These are phyloP conservation scores for Eucalyptus decipiens DNA, from an alignment of 345 rosid species.

Conservation along the genomic window DNA sequence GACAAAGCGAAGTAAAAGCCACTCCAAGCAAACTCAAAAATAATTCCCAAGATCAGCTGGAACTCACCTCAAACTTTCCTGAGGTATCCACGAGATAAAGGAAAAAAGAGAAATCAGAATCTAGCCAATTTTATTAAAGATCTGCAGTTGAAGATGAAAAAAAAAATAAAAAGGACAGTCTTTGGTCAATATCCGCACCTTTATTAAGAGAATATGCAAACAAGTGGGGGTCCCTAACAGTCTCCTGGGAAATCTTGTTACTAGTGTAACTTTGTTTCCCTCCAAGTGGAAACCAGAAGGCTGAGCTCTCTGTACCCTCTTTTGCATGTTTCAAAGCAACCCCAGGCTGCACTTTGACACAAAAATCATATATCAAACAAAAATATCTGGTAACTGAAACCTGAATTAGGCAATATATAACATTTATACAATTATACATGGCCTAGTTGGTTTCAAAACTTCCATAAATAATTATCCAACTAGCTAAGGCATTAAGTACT, in stretches of 20 bases:
- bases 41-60: conserved; percentile 1
- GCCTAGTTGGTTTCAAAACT: neutral
- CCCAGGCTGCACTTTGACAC: conserved; percentile 63
- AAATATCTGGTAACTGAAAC: neutral
- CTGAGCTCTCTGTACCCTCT: conserved; percentile 95
- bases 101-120: conserved; percentile 24
- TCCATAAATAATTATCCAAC: neutral
- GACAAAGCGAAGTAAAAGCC: neutral
- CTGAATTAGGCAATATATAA: neutral
- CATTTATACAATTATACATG: neutral
- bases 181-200: conserved; percentile 28
- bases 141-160: neutral
- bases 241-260: conserved; percentile 53
- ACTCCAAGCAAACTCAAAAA: neutral
- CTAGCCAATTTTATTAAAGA: neutral
- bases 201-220: conserved; percentile 53
- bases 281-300: conserved; percentile 97
- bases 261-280: conserved; percentile 89
- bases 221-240: conserved; percentile 80
- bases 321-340: conserved; percentile 74
- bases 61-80: conserved; percentile 95
- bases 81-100: conserved; percentile 14
- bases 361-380: neutral
- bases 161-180: neutral
- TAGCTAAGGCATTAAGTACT: neutral